Evolutionary conservation across 108 stramenopile species (phyloP).

Genomic region (Fragilaria crotonensis): DNA sequence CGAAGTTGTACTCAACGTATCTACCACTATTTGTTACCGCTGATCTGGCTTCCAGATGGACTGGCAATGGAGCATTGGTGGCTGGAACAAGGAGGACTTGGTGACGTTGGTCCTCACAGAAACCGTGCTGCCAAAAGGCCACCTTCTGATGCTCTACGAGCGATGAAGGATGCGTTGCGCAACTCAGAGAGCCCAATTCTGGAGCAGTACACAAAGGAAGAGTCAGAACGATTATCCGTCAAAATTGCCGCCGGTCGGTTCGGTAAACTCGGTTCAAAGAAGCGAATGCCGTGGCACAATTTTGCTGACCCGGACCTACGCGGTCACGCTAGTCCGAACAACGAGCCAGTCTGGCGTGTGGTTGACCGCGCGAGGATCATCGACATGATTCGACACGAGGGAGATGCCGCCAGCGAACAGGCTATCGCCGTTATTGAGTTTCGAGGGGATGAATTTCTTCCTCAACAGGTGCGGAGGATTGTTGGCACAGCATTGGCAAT

Average conservation of each 20-base stretch:
- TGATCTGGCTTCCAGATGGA: constrained; percentile 46
- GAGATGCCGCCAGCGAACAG: not conserved
- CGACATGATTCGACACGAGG: constrained; percentile 19
- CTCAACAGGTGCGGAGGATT: constrained; percentile 46
- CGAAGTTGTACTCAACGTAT: constrained; percentile 52
- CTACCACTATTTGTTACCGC: constrained; percentile 62
- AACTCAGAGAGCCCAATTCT: constrained; percentile 15
- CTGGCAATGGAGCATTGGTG: constrained; percentile 24
- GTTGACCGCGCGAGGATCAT: constrained; percentile 54
- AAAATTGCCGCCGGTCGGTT: constrained; percentile 49
- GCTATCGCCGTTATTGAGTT: constrained; percentile 42
- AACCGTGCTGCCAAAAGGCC: constrained; percentile 9
- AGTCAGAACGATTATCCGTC: not conserved
- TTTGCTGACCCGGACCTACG: constrained; percentile 47
- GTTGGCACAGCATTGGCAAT: constrained; percentile 46
- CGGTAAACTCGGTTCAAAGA: constrained; percentile 47
- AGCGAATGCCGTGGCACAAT: constrained; percentile 60
- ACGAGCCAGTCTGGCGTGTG: constrained; percentile 62
- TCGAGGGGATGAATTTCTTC: constrained; percentile 52
- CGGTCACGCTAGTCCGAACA: constrained; percentile 53
- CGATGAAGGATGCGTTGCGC: constrained; percentile 20
- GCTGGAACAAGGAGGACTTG: constrained; percentile 8
- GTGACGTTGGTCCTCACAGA: not conserved
- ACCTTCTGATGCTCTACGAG: constrained; percentile 12
- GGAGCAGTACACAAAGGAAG: constrained; percentile 1